Conservation (phyloP, 352 stramenopile genomes). For the Bremia lactucae region DNA sequence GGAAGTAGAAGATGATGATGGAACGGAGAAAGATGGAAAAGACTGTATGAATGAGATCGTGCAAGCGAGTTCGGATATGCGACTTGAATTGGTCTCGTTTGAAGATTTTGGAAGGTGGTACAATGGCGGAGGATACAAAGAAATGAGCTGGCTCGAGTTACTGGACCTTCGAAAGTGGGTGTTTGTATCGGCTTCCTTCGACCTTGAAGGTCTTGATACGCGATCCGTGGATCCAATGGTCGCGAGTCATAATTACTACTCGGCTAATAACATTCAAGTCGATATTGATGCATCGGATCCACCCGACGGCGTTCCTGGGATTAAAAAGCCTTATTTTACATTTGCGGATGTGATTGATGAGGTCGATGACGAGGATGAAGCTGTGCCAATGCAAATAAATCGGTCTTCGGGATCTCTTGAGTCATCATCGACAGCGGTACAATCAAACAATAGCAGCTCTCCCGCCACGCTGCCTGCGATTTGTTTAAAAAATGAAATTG, state of each 20-base stretch:
- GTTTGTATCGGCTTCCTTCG: slow-evolving; percentile 63
- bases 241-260: slow-evolving; percentile 77
- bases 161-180: slow-evolving; percentile 80
- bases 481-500: slow-evolving; percentile 73
- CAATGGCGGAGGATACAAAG: slow-evolving; percentile 64
- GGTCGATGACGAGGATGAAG: slow-evolving; percentile 55
- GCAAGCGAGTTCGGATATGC: slow-evolving; percentile 41
- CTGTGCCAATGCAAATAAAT: slow-evolving; percentile 3
- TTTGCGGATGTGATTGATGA: slow-evolving; percentile 61
- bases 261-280: slow-evolving; percentile 74
- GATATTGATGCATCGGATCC: slow-evolving; percentile 46
- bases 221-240: slow-evolving; percentile 61
- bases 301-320: slow-evolving; percentile 17
- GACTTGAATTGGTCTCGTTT: slow-evolving; percentile 56
- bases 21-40: slow-evolving; percentile 21
- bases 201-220: slow-evolving; percentile 50
- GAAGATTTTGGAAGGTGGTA: slow-evolving; percentile 83
- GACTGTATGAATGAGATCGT: slow-evolving; percentile 31
- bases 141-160: slow-evolving; percentile 79
- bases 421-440: slow-evolving; percentile 44
- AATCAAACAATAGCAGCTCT: slow-evolving; percentile 38
- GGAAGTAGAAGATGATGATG: slow-evolving; percentile 30
- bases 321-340: slow-evolving; percentile 38
- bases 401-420: slow-evolving; percentile 34
- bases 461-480: slow-evolving; percentile 57